These are phyloP conservation scores for Trametes villosa DNA, from an alignment of 768 basidiomycete species.

Conservation along the genomic window DNA sequence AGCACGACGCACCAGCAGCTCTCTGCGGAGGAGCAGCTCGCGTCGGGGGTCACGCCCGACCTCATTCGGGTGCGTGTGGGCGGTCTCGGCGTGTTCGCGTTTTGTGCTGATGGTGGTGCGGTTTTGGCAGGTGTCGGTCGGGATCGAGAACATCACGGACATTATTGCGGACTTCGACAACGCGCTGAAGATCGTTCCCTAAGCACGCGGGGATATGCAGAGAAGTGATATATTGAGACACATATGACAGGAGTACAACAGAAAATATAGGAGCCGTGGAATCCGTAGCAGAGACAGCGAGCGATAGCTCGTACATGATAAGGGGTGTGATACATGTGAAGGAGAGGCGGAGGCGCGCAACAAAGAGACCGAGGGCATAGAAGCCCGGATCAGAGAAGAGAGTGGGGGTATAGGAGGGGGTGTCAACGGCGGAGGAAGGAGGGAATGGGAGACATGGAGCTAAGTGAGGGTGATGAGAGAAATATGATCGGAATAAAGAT, in stretches of 20 bases:
- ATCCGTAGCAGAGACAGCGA: neutral
- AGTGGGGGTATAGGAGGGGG: too few relatives aligned
- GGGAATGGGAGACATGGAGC: too few relatives aligned
- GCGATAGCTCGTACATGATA: too few relatives aligned
- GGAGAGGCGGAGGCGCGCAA: too few relatives aligned
- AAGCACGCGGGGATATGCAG: neutral
- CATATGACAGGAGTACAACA: neutral
- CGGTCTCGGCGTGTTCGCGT: neutral
- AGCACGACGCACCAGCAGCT: conserved; percentile 80
- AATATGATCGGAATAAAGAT: too few relatives aligned
- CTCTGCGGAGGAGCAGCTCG: conserved; percentile 57
- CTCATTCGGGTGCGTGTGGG: conserved; percentile 67
- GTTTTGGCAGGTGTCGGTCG: conserved; percentile 42
- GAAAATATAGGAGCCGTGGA: neutral
- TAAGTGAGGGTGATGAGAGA: too few relatives aligned
- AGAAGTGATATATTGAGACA: neutral
- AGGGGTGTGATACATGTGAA: too few relatives aligned
- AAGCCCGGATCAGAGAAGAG: too few relatives aligned
- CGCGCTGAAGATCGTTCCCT: conserved; percentile 39
- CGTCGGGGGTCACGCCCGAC: conserved; percentile 74
- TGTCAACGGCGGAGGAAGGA: too few relatives aligned
- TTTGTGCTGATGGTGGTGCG: too few relatives aligned
- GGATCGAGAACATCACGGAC: conserved; percentile 46
- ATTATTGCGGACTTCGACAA: conserved; percentile 49
- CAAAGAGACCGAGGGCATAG: too few relatives aligned